Evolutionary conservation across 495 filamentous ascomycete genomes (phyloP), one percentile per base, ranked within the genome.

Genomic region (Saxispiralis lemnorum): DNA sequence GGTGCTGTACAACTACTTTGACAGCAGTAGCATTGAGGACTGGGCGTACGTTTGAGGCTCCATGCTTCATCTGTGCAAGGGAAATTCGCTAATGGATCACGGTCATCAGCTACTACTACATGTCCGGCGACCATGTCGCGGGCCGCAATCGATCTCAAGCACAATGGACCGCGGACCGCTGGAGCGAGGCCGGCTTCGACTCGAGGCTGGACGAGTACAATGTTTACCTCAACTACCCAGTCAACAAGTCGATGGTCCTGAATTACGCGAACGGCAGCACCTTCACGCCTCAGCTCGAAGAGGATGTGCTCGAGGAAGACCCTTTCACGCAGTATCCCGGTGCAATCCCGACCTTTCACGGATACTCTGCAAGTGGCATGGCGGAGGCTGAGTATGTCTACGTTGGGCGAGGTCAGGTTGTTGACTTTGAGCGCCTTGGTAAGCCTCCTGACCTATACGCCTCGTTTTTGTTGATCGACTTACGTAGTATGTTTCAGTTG

Each of bases 91-190:
- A 33, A 58, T 38, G 59, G 58, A 17, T 12, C 34, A 6, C 6
- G 5, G 3, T 12, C 5, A 6, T 13, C 55, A 55, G 53, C 15
- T 55, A 61, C 36, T 60, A 61, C 34, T 63, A 61, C 18, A 63
- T 59, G 14, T 57, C 59, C 44, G 59, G 59, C 17, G 45, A 45
- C 20, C 60, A 63, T 45, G 43, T 66, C 6, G 63, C 63, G 3
- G 63, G 63, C 9, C 49, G 46, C 17, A 64, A 64, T 19, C 41
- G 45, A 38, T 46, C 53, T 1, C 56, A 59, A 41, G 50, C 50
- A 14, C 47, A 53, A 31, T 53, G 50, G 50, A 53, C 50, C 1
- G 47, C 41, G 14, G 50, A 53, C 32, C 34, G 47, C 13, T 53
- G 39, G 39, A 30, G 31, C 32, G 50, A 53, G 41, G 36, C 47